These are phyloP conservation scores for Aureobasidium pullulans DNA, from an alignment of 2,329 filamentous ascomycete species.

Conservation along the genomic window DNA sequence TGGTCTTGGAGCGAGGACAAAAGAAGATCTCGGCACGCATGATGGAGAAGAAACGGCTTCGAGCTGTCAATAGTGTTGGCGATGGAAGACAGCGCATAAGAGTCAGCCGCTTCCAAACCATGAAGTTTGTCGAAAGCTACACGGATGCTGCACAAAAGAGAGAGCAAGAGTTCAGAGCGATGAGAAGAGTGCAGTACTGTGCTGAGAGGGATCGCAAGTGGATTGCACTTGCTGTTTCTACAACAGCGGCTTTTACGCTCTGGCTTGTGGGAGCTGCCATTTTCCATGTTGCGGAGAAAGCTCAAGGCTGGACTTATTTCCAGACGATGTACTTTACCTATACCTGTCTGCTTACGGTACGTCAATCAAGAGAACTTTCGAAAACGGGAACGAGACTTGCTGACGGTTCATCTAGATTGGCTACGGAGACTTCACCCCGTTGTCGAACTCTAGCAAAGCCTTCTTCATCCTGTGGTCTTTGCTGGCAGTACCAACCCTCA, in stretches of 20 bases:
- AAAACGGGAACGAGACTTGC: neutral
- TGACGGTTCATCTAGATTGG: constrained; percentile 33
- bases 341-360: constrained; percentile 40
- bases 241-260: constrained; percentile 33
- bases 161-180: constrained; percentile 44
- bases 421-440: constrained; percentile 44
- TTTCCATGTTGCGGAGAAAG: constrained; percentile 41
- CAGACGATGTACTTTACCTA: constrained; percentile 47
- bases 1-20: constrained; percentile 45
- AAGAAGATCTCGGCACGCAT: constrained; percentile 44
- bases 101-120: constrained; percentile 33
- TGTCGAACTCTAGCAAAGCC: constrained; percentile 44
- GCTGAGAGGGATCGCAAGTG: constrained; percentile 36
- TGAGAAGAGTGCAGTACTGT: constrained; percentile 38
- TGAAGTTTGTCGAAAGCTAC: constrained; percentile 37
- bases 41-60: constrained; percentile 41
- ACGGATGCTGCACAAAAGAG: constrained; percentile 31
- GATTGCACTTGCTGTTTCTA: constrained; percentile 32
- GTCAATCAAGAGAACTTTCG: neutral
- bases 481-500: constrained; percentile 47
- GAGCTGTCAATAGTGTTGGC: constrained; percentile 33
- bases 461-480: constrained; percentile 53
- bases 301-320: constrained; percentile 46
- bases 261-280: constrained; percentile 45
- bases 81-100: constrained; percentile 34